phyloP scores from a whole-genome alignment of 2,329 filamentous ascomycete species.

The Colletotrichum chrysophilum region DNA sequence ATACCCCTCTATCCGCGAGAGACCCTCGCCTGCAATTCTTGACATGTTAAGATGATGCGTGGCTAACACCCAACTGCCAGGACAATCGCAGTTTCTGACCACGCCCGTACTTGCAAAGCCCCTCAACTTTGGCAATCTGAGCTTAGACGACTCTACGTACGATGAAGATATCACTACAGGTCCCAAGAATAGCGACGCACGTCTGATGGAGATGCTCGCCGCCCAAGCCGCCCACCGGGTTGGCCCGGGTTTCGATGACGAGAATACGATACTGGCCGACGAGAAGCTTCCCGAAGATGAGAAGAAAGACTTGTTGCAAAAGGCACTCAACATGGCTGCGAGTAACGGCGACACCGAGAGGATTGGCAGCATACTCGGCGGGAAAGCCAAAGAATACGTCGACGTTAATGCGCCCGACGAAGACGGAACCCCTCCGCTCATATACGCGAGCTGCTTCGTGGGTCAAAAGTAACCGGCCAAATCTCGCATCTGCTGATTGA shows the following conservation, averaged over 20 bases:
- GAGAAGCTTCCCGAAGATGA: conserved; percentile 75
- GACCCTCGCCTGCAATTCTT: not conserved
- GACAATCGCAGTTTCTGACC: conserved; percentile 94
- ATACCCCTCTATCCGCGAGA: not conserved
- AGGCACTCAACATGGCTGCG: conserved; percentile 89
- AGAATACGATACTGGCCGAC: conserved; percentile 79
- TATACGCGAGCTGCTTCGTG: conserved; percentile 98
- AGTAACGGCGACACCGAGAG: conserved; percentile 93
- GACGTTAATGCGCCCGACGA: conserved; percentile 90
- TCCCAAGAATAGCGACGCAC: conserved; percentile 77
- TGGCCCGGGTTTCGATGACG: conserved; percentile 74
- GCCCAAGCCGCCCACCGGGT: conserved; percentile 88
- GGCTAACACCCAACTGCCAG: conserved; percentile 49
- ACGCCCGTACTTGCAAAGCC: conserved; percentile 85
- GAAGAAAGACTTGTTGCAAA: conserved; percentile 84
- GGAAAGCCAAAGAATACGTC: conserved; percentile 75
- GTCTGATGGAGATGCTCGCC: conserved; percentile 94
- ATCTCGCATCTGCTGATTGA: not conserved
- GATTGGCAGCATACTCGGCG: conserved; percentile 76
- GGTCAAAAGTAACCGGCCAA: conserved; percentile 36
- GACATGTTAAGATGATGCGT: not conserved
- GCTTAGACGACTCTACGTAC: conserved; percentile 78
- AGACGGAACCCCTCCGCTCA: conserved; percentile 93
- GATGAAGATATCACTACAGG: conserved; percentile 64
- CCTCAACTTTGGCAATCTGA: conserved; percentile 79